A percentile compares a stretch with the other conserved stretches of the same genome.
Evolutionary conservation across 1,284 basidiomycete genomes (phyloP).

Genomic region (Fomitopsis palustris): DNA sequence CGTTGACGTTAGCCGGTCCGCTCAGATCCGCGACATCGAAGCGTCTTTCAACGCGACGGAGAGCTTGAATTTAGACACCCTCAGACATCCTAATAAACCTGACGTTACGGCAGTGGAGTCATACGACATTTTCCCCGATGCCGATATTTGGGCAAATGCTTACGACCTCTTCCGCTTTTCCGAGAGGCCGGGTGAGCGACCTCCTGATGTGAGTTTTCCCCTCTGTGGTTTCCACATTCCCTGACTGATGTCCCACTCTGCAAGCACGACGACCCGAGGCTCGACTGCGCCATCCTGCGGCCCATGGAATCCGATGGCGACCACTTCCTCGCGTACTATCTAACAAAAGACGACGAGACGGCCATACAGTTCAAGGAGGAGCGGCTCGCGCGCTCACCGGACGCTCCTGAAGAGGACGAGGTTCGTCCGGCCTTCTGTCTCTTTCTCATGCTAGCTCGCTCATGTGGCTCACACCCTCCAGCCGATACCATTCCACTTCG

Average conservation of each 20-base stretch:
- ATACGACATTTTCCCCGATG: conserved; percentile 85
- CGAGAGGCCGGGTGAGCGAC: conserved; percentile 80
- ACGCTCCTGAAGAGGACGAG: conserved; percentile 49
- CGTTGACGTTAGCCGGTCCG: conserved; percentile 75
- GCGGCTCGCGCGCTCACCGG: conserved; percentile 30
- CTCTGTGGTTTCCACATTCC: neutral
- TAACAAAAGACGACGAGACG: conserved; percentile 73
- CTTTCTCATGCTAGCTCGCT: conserved; percentile 16
- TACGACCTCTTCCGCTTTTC: conserved; percentile 88
- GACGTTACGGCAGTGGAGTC: conserved; percentile 76
- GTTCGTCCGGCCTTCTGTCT: conserved; percentile 19
- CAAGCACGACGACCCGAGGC: conserved; percentile 68
- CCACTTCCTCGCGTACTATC: conserved; percentile 86
- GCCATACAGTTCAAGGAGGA: conserved; percentile 29
- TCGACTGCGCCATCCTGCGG: conserved; percentile 83
- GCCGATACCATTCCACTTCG: conserved; percentile 69
- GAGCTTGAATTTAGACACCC: conserved; percentile 49
- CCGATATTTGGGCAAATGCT: conserved; percentile 84
- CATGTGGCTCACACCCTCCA: conserved; percentile 23
- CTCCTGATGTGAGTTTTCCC: conserved; percentile 48
- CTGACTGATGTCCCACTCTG: neutral
- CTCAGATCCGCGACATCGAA: conserved; percentile 82
- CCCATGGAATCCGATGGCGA: conserved; percentile 86
- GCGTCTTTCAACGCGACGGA: conserved; percentile 73
- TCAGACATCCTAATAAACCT: conserved; percentile 81